Conservation (phyloP, 768 basidiomycete species). For the Leccinum uliginosum region DNA sequence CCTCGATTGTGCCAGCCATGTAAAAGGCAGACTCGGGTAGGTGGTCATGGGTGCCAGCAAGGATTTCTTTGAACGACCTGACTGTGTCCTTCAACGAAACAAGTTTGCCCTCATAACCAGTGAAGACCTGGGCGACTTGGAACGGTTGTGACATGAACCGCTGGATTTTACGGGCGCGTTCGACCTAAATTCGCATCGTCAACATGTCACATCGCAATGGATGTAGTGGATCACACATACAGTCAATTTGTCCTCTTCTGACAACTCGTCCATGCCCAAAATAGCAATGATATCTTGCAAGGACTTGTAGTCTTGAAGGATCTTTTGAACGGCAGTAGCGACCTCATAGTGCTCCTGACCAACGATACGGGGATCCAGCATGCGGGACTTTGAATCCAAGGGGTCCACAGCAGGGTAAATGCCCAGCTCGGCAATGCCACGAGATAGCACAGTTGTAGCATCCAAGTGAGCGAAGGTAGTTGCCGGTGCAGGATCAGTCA, state of each 20-base stretch:
- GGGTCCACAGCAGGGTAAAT: constrained; percentile 99
- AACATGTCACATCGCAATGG: neutral
- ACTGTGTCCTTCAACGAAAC: constrained; percentile 95
- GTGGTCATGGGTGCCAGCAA: constrained; percentile 80
- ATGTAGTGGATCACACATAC: neutral
- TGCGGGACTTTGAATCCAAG: constrained; percentile 98
- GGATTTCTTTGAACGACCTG: constrained; percentile 97
- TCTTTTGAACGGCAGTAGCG: constrained; percentile 96
- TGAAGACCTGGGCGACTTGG: constrained; percentile 99
- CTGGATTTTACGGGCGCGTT: constrained; percentile 97
- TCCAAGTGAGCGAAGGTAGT: constrained; percentile 99
- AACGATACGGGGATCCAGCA: constrained; percentile 99
- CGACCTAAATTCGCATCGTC: constrained; percentile 53
- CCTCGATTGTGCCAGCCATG: constrained; percentile 96
- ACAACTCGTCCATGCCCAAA: constrained; percentile 99
- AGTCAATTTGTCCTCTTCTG: constrained; percentile 99
- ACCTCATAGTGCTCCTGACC: constrained; percentile 93
- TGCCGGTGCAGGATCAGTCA: constrained; percentile 99
- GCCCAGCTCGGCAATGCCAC: constrained; percentile 97
- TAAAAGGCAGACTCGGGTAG: constrained; percentile 98
- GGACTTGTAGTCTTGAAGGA: constrained; percentile 94
- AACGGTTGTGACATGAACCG: constrained; percentile 99
- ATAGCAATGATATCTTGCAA: constrained; percentile 99
- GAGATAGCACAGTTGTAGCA: constrained; percentile 98
- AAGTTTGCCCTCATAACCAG: constrained; percentile 97